These are phyloP conservation scores for Chlamydomonas sphaeroides DNA, from an alignment of 139 green algal genomes.

Conservation along the genomic window DNA sequence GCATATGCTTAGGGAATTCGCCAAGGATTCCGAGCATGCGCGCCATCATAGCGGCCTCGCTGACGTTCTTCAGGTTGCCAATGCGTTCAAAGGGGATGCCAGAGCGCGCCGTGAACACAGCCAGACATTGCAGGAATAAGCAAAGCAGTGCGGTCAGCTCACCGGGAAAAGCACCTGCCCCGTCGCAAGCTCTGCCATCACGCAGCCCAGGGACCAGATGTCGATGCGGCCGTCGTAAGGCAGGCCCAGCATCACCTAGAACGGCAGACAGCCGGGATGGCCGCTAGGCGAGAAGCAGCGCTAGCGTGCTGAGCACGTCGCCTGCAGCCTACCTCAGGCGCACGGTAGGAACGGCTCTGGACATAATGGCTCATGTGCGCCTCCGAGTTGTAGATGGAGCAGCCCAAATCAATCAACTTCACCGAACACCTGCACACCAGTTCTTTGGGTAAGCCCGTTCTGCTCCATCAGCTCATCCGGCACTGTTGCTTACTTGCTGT, in stretches of 20 bases:
- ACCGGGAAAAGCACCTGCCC: slow-evolving; percentile 86
- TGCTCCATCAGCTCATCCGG: too few species aligned
- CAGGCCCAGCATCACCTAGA: slow-evolving; percentile 90
- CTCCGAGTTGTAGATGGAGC: slow-evolving; percentile 89
- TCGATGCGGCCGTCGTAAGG: slow-evolving; percentile 81
- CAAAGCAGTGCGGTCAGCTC: too few species aligned
- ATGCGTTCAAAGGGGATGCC: too few species aligned
- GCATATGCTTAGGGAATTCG: slow-evolving; percentile 75
- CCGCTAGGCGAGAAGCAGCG: too few species aligned
- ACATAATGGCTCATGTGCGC: slow-evolving; percentile 86
- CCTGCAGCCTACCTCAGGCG: slow-evolving; percentile 21
- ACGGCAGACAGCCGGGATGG: not conserved
- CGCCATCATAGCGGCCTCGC: slow-evolving; percentile 81
- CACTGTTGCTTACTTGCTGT: slow-evolving; percentile 77
- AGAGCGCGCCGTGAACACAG: too few species aligned
- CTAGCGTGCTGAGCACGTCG: too few species aligned
- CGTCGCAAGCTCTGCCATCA: slow-evolving; percentile 77
- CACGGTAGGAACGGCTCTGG: slow-evolving; percentile 86
- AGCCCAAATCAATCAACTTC: slow-evolving; percentile 95
- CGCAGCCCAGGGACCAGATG: slow-evolving; percentile 76
- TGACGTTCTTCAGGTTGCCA: slow-evolving; percentile 71
- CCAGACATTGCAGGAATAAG: too few species aligned
- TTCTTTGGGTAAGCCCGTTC: too few species aligned
- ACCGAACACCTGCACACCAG: slow-evolving; percentile 73
- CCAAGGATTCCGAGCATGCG: slow-evolving; percentile 89